These are phyloP conservation scores for Globisporangium okanoganense DNA, from an alignment of 352 stramenopile species.

Conservation along the genomic window DNA sequence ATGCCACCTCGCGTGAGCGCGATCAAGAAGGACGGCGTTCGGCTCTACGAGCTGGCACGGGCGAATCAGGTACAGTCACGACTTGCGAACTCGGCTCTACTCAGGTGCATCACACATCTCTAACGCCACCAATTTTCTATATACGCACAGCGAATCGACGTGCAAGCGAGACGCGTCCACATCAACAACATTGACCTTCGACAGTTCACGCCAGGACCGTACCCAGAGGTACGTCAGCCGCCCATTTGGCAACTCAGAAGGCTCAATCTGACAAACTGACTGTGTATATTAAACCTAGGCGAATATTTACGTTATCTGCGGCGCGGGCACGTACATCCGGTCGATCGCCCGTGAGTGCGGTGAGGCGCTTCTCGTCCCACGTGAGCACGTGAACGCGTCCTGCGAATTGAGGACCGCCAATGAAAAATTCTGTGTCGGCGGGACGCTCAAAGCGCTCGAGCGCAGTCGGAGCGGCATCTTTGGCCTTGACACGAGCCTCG, in stretches of 20 bases:
- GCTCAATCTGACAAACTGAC: background rate
- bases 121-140: constrained; percentile 4
- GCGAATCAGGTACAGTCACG: constrained; percentile 35
- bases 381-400: constrained; percentile 14
- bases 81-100: background rate
- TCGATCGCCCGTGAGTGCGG: constrained; percentile 85
- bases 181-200: constrained; percentile 61
- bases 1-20: constrained; percentile 75
- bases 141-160: constrained; percentile 38
- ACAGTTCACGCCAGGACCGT: constrained; percentile 44
- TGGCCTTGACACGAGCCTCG: constrained; percentile 39
- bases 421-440: constrained; percentile 46
- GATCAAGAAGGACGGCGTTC: constrained; percentile 71
- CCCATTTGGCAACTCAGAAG: background rate
- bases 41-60: constrained; percentile 74
- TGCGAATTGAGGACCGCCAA: constrained; percentile 26
- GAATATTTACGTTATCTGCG: constrained; percentile 61
- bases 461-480: constrained; percentile 66
- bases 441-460: constrained; percentile 59
- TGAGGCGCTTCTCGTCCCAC: constrained; percentile 49
- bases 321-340: constrained; percentile 80
- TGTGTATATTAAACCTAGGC: constrained; percentile 9
- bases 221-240: constrained; percentile 46
- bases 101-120: background rate
- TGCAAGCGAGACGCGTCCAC: constrained; percentile 54